A percentile compares a stretch with the other conserved stretches of the same genome.
phyloP scores from a whole-genome alignment of 2,329 filamentous ascomycete genomes.

The Neonectria coccinea region DNA sequence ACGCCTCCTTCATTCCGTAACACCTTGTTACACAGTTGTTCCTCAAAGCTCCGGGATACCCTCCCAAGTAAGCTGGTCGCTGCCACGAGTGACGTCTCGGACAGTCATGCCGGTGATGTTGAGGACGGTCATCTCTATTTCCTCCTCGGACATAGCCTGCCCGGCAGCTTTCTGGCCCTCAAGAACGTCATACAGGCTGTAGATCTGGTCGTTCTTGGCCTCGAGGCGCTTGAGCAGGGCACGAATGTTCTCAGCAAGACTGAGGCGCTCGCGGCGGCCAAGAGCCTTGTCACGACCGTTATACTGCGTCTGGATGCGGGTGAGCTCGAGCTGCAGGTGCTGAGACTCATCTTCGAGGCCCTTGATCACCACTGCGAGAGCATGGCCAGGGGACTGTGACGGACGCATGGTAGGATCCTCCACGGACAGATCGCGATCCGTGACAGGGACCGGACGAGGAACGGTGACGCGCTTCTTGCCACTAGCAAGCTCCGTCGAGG shows the following conservation, averaged over 20 bases:
- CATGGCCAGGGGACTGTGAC: conserved; percentile 75
- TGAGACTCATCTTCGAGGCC: conserved; percentile 82
- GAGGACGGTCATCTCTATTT: conserved; percentile 73
- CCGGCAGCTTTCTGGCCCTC: conserved; percentile 80
- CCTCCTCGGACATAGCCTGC: conserved; percentile 71
- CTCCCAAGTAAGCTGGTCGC: conserved; percentile 57
- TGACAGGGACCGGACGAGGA: conserved; percentile 74
- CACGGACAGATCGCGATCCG: conserved; percentile 64
- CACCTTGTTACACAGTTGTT: conserved; percentile 12
- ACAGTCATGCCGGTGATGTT: conserved; percentile 63
- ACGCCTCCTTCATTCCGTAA: conserved; percentile 28
- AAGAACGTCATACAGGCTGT: conserved; percentile 84
- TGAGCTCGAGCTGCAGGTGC: conserved; percentile 79
- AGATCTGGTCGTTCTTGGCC: conserved; percentile 82
- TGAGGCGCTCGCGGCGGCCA: conserved; percentile 72
- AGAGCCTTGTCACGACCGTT: conserved; percentile 74
- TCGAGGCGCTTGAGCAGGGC: conserved; percentile 73
- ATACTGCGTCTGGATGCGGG: conserved; percentile 70
- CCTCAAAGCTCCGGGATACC: conserved; percentile 50
- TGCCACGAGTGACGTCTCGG: conserved; percentile 53
- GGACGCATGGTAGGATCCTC: conserved; percentile 72
- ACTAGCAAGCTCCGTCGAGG: conserved; percentile 52
- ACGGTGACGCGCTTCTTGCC: conserved; percentile 72
- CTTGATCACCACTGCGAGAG: conserved; percentile 87
- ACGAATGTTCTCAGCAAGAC: conserved; percentile 71